Evolutionary conservation across 2,329 filamentous ascomycete genomes (phyloP).

Genomic region (Aspergillus piperis): DNA sequence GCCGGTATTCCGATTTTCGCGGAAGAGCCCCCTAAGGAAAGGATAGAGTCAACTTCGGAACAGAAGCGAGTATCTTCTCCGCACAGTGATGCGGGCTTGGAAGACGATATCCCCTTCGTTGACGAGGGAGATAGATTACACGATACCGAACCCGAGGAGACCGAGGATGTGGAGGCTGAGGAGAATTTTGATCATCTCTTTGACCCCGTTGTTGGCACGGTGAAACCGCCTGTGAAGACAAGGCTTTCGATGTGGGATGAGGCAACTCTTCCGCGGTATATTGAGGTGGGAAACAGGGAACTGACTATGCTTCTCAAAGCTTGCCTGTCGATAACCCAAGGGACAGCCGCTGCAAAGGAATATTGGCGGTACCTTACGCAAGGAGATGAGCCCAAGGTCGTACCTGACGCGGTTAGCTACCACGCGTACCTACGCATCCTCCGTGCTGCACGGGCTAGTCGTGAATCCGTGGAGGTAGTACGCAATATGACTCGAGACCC

Average conservation of each 20-base stretch:
- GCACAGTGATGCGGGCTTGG: not conserved
- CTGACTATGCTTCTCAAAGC: constrained; percentile 71
- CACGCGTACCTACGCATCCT: constrained; percentile 68
- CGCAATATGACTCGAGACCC: constrained; percentile 51
- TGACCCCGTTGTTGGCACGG: constrained; percentile 31
- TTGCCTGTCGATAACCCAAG: constrained; percentile 58
- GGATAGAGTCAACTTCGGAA: not conserved
- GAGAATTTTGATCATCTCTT: constrained; percentile 38
- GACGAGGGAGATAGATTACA: constrained; percentile 25
- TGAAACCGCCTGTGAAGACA: constrained; percentile 1
- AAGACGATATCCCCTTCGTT: constrained; percentile 35
- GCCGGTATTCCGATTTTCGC: constrained; percentile 65
- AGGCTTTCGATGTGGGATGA: not conserved
- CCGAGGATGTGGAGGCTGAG: constrained; percentile 25
- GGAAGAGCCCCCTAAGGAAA: constrained; percentile 24
- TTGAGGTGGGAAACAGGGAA: constrained; percentile 54
- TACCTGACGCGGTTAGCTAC: constrained; percentile 72
- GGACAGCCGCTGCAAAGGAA: constrained; percentile 62
- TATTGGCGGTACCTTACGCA: constrained; percentile 78
- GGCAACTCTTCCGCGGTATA: constrained; percentile 34
- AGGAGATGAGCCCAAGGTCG: constrained; percentile 53
- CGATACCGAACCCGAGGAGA: constrained; percentile 24
- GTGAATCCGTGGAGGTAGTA: constrained; percentile 62
- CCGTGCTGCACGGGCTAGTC: constrained; percentile 65
- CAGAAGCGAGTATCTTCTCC: not conserved